These are phyloP conservation scores for Fusarium agapanthi DNA, from an alignment of 2,329 filamentous ascomycete genomes.

Conservation along the genomic window DNA sequence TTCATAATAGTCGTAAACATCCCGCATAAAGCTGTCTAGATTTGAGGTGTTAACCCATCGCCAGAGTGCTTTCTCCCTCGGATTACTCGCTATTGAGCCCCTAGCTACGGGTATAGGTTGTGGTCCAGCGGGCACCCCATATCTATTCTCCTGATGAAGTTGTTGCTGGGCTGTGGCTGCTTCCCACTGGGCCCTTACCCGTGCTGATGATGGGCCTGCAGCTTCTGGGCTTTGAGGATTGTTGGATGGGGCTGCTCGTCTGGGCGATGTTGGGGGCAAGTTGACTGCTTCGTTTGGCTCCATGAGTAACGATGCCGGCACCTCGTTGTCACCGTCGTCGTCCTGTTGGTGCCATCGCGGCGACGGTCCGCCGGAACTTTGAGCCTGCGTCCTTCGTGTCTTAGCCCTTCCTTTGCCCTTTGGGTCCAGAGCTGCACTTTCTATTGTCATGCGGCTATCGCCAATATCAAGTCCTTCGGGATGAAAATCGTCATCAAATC, in stretches of 20 bases:
- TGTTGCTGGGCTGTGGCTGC: conserved; percentile 60
- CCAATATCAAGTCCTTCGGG: conserved; percentile 55
- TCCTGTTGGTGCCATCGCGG: conserved; percentile 50
- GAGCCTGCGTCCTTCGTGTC: conserved; percentile 11
- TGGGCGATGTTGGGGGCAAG: conserved; percentile 23
- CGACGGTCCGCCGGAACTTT: conserved; percentile 22
- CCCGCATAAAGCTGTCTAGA: conserved; percentile 84
- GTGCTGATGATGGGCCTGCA: conserved; percentile 54
- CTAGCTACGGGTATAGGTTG: conserved; percentile 44
- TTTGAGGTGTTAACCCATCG: conserved; percentile 93
- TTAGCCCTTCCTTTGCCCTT: conserved; percentile 27
- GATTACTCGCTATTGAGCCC: conserved; percentile 46
- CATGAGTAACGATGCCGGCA: conserved; percentile 70
- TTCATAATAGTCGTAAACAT: conserved; percentile 86
- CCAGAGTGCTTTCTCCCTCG: conserved; percentile 83
- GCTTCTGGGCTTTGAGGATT: conserved; percentile 22
- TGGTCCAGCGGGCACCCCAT: conserved; percentile 9
- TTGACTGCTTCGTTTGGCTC: conserved; percentile 55
- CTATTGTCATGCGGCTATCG: conserved; percentile 57
- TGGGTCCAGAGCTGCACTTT: conserved; percentile 44
- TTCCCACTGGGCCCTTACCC: conserved; percentile 63
- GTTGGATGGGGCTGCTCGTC: conserved; percentile 19
- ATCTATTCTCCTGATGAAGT: conserved; percentile 54
- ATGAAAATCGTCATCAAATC: conserved; percentile 62
- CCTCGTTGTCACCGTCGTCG: conserved; percentile 66